phyloP scores from a whole-genome alignment of 345 rosid genomes.

The Sapria himalayana region DNA sequence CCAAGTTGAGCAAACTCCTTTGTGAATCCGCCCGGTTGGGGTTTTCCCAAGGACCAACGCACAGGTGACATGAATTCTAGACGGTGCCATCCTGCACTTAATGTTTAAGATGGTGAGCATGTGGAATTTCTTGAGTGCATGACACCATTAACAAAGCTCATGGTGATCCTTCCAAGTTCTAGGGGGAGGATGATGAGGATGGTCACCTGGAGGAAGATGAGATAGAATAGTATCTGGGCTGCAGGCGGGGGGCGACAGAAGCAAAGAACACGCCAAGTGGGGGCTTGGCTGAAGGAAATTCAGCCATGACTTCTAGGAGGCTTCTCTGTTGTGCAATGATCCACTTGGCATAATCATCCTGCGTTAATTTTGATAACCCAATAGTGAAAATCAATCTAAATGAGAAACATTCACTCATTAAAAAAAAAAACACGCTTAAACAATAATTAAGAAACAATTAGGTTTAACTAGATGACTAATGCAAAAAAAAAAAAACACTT shows the following conservation, averaged over 20 bases:
- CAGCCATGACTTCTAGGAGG: constrained; percentile 85
- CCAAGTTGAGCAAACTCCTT: constrained; percentile 95
- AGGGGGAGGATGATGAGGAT: neutral
- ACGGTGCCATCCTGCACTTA: constrained; percentile 35
- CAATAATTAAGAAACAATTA: neutral
- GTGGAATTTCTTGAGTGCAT: too few relatives aligned
- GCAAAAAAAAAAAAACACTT: too few relatives aligned
- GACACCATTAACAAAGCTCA: too few relatives aligned
- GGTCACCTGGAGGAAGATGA: constrained; percentile 87
- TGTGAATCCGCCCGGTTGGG: constrained; percentile 69
- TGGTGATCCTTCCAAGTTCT: too few relatives aligned
- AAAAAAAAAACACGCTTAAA: neutral
- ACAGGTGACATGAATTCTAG: constrained; percentile 77
- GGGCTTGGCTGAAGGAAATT: constrained; percentile 75
- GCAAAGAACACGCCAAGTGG: constrained; percentile 95
- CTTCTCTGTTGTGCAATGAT: constrained; percentile 72
- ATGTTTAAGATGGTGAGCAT: constrained; percentile 6
- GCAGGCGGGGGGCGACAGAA: constrained; percentile 68
- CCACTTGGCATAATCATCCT: constrained; percentile 94
- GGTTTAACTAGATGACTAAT: too few relatives aligned
- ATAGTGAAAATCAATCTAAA: too few relatives aligned
- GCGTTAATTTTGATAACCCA: constrained; percentile 1
- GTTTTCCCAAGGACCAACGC: constrained; percentile 74
- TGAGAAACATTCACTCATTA: too few relatives aligned
- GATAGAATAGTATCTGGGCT: constrained; percentile 84